A percentile compares a stretch with the other conserved stretches of the same genome.
These are phyloP conservation scores for Metschnikowia picachoensis DNA, from an alignment of 805 yeast genomes.

Conservation along the genomic window DNA sequence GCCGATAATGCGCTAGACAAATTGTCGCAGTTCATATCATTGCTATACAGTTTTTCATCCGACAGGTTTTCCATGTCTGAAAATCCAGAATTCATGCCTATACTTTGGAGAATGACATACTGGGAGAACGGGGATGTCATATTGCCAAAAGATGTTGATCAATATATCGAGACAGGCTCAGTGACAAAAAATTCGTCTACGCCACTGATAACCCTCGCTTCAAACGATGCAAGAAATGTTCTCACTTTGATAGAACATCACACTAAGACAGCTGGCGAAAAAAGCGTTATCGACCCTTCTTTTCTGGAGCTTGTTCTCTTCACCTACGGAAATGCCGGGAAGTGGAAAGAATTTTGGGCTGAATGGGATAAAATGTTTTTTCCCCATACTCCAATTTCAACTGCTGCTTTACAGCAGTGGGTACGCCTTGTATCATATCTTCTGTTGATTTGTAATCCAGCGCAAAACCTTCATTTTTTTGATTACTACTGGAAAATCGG, in stretches of 20 bases:
- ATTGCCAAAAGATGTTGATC: constrained; percentile 25
- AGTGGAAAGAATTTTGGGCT: constrained; percentile 38
- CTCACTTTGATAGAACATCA: constrained; percentile 24
- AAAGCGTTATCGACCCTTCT: constrained; percentile 15
- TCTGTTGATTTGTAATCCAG: constrained; percentile 24
- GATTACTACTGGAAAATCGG: constrained; percentile 28
- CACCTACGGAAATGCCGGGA: constrained; percentile 36
- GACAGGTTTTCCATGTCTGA: constrained; percentile 23
- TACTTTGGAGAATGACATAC: constrained; percentile 33
- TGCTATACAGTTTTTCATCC: constrained; percentile 24
- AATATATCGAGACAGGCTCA: constrained; percentile 16
- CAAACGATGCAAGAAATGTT: constrained; percentile 30
- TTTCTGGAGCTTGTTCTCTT: constrained; percentile 33
- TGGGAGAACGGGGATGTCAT: constrained; percentile 15
- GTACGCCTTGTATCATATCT: constrained; percentile 33
- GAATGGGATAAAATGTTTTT: constrained; percentile 29
- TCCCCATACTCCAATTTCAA: constrained; percentile 2
- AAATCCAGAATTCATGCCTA: constrained; percentile 28
- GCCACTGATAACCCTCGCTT: constrained; percentile 19
- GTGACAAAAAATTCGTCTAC: constrained; percentile 2
- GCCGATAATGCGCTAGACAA: constrained; percentile 22
- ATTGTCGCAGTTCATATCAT: constrained; percentile 27
- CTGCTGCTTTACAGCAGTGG: constrained; percentile 22
- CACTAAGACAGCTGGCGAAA: constrained; percentile 11
- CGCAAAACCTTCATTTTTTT: constrained; percentile 27